Evolutionary conservation across 345 rosid genomes (phyloP), one percentile per base, ranked within the genome.

Genomic region (Capsella bursapastoris): DNA sequence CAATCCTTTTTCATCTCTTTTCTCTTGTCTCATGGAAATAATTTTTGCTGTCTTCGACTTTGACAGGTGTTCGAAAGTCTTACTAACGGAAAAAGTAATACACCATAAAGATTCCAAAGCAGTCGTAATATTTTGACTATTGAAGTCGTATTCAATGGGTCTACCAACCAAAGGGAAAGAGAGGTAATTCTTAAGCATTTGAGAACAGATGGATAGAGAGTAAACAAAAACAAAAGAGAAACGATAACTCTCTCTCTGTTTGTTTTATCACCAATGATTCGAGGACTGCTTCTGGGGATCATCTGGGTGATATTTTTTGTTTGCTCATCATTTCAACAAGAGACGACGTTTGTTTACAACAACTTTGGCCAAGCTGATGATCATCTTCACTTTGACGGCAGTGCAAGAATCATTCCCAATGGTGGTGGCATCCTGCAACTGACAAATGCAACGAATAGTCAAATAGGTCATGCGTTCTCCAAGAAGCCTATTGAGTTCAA

Each of bases 381-480:
- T 15, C 41, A 5, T 16, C 44, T 28, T 41, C 66, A 57, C 14
- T 79, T 82, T 40, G 74, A 72, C 3, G 88, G 83, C 3, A 32
- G 55, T 18, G 90, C 90, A 18, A 55, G 25, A 3, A 73, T 86
- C 75, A 76, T 74, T 13, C 51, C 79, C 9, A 31, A 63, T 3
- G 66, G 22, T 18, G 86, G 65, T 3, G 66, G 22, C 15, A 85
- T 81, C 7, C 57, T 86, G 68, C 83, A 87, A 78, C 80, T 89
- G 1, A 87, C 95, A 28, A 83, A 89, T 71, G 79, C 60, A 58
- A 78, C 88, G 5, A 2, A 2, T 43, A 0, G 3, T 3, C 65
- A 84, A 40, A 44, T n/a, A 0, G 93, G 85, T 16, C 86, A 68
- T 53, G 87, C 86, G 62, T 85, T 87, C 75, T 76, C 49, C 41